These are phyloP conservation scores for Cinchona pubescens DNA, from an alignment of 257 asterid genomes.

Conservation along the genomic window DNA sequence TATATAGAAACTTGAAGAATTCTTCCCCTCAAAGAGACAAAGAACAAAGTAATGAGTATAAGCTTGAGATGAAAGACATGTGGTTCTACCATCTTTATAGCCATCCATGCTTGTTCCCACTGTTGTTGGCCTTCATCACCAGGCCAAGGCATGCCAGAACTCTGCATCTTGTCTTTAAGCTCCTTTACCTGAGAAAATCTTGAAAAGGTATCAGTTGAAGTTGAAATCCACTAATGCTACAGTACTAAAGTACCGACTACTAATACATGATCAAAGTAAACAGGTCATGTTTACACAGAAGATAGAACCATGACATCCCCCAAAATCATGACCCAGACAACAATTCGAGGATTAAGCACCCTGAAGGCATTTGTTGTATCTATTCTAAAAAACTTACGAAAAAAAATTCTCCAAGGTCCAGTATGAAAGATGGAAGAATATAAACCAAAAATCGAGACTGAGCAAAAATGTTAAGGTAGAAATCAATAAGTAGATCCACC, in stretches of 20 bases:
- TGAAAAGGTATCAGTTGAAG: neutral
- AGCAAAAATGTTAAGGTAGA: neutral
- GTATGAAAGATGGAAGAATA: neutral
- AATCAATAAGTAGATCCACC: slow-evolving; percentile 5
- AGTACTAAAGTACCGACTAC: no score
- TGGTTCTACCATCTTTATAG: slow-evolving; percentile 75
- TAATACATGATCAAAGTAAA: neutral
- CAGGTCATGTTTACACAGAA: neutral
- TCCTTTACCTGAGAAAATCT: slow-evolving; percentile 54
- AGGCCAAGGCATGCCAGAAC: slow-evolving; percentile 99
- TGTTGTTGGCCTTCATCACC: slow-evolving; percentile 93
- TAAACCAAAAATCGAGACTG: neutral
- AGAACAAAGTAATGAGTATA: neutral
- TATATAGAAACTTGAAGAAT: neutral
- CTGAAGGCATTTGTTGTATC: neutral
- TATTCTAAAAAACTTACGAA: neutral
- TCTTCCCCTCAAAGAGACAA: neutral
- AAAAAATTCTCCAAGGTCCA: neutral
- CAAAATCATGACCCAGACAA: neutral
- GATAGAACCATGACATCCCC: neutral
- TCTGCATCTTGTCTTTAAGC: slow-evolving; percentile 80
- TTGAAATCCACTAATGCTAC: neutral
- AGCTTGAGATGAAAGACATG: slow-evolving; percentile 3
- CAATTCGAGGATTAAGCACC: neutral
- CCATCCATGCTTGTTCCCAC: slow-evolving; percentile 99